phyloP scores from a whole-genome alignment of 495 filamentous ascomycete species.

The Penicillium simplicissimum region DNA sequence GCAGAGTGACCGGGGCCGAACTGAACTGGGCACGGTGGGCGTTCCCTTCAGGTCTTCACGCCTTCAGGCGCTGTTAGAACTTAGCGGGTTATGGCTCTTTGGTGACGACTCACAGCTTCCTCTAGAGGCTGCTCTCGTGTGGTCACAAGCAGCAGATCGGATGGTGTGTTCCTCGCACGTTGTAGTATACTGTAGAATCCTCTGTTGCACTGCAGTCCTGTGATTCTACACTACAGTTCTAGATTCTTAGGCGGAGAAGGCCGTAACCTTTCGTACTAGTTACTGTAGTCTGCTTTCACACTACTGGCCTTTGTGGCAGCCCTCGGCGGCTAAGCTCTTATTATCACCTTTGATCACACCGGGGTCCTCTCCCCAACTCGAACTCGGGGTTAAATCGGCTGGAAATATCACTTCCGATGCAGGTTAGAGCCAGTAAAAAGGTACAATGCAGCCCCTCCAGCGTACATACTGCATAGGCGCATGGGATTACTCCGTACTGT shows the following conservation, averaged over 20 bases:
- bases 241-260: background rate
- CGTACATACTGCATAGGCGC: background rate
- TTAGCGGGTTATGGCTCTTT: background rate
- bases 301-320: background rate
- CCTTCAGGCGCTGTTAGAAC: background rate
- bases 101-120: background rate
- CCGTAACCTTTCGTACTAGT: background rate
- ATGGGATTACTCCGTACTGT: background rate
- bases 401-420: constrained; percentile 1
- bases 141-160: background rate
- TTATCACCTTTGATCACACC: constrained; percentile 6
- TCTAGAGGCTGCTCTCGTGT: background rate
- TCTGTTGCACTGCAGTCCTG: background rate
- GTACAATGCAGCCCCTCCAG: background rate
- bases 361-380: background rate
- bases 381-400: background rate
- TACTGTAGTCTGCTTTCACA: background rate
- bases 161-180: background rate
- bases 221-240: background rate
- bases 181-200: too few species aligned
- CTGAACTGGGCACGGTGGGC: background rate
- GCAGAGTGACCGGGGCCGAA: constrained; percentile 16
- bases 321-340: constrained; percentile 13
- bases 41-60: background rate
- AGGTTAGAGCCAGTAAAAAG: background rate